Conservation (phyloP, 176 grass and related monocot species). For the Triticum timopheevii region DNA sequence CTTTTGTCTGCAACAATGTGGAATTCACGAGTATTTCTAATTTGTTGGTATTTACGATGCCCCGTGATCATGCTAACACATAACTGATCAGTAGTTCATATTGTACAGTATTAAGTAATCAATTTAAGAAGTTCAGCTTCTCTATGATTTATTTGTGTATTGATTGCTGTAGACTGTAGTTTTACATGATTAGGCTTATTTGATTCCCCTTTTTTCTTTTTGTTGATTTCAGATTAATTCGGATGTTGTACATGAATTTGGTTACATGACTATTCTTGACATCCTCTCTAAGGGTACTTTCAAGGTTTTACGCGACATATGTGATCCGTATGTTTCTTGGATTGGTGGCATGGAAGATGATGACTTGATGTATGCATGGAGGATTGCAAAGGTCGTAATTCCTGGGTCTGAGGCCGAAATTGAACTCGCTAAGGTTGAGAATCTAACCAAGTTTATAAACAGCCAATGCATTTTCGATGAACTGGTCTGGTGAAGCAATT, state of each 20-base stretch:
- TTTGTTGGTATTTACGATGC: not conserved
- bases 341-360: not conserved
- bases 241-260: not conserved
- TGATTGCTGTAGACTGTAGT: not conserved
- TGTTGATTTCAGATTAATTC: not conserved
- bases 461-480: too few species aligned
- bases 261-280: not conserved
- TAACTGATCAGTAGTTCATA: not conserved
- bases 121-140: not conserved
- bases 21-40: too few species aligned
- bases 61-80: not conserved
- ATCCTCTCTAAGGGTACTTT: not conserved
- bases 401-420: not conserved
- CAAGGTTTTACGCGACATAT: not conserved
- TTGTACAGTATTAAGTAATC: not conserved
- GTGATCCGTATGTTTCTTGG: not conserved
- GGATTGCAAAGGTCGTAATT: not conserved
- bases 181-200: not conserved
- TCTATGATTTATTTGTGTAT: not conserved
- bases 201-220: too few species aligned
- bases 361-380: not conserved
- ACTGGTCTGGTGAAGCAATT: not conserved
- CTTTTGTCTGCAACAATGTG: too few species aligned
- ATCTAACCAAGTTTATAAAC: too few species aligned
- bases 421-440: not conserved